Base-by-base conservation (phyloP, 805 yeast species). In the Cyberlindnera euphorbiiphila region DNA sequence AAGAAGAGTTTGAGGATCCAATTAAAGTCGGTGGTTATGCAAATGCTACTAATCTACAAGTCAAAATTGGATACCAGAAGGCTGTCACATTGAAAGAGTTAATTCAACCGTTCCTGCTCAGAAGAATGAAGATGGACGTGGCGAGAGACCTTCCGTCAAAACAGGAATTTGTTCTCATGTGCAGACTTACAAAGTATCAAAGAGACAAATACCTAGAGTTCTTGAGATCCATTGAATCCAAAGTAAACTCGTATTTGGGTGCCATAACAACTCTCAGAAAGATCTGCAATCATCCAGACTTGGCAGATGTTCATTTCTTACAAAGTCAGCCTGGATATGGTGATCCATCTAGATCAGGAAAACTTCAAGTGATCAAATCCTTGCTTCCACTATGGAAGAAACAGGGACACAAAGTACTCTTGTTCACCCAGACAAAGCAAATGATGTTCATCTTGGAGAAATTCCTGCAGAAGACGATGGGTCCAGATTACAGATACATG, bases 1-100 rank as follows among this genome's bases (percentile, higher is more conserved):
- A 89, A 60, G 83, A 75, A 36, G 96, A 93, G 57, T 93, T 93
- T 59, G 83, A 95, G 3, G 69, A 81, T 6, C 98, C 98, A 0
- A 93, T 93, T 30, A 91, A 88, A 54, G 72, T 85, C 57, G 98
- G 98, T n/a, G 98, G 98, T 0, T 93, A 93, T 62, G 96, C 98
- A 2, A 93, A 91, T 64, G 98, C 98, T 0, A 79, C 94, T 1
- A 93, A 93, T 57, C 76, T 93, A 4, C 97, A 93, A 57, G 98
- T 93, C 0, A 97, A 91, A 56, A 81, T 97, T 1, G 96, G 97
- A 2, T 89, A 86, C 56, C 87, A 87, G 57, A 93, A 98, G 65
- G 98, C 98, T 0, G 93, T 89, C 5, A 81, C 91, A 3, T 64
- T 93, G 36, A 69, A 95, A 34, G 95, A 93, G 51, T 62, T 91